Evolutionary conservation across 23 red algal genomes (phyloP).

Genomic region (Gracilaria domingensis): DNA sequence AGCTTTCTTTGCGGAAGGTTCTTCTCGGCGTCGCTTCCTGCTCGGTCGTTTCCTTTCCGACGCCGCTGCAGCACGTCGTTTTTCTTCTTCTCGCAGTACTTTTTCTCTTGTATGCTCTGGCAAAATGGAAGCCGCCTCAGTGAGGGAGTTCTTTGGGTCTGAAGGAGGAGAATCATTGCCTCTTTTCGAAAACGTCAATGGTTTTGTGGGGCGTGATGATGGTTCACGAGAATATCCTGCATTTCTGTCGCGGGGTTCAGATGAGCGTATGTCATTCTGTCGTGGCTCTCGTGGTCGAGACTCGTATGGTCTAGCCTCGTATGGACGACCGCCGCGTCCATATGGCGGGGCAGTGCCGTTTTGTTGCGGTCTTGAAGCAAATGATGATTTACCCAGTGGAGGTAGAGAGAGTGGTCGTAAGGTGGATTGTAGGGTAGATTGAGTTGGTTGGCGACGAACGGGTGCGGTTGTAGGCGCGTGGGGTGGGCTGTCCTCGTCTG

Average conservation of each 20-base stretch:
- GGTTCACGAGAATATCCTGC: slow-evolving; percentile 16
- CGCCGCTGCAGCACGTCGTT: slow-evolving; percentile 22
- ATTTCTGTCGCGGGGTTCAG: background rate
- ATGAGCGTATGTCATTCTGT: background rate
- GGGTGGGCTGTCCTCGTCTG: slow-evolving; percentile 29
- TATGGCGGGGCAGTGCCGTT: background rate
- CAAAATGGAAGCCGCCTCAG: slow-evolving; percentile 11
- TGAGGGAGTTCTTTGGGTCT: slow-evolving; percentile 4
- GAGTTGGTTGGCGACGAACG: slow-evolving; percentile 15
- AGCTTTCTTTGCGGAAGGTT: slow-evolving; percentile 4
- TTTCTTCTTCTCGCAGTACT: slow-evolving; percentile 29
- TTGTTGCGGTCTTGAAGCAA: background rate
- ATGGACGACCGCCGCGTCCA: background rate
- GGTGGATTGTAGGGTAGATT: background rate
- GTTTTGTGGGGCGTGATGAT: background rate
- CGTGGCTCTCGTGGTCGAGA: background rate
- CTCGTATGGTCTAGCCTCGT: slow-evolving; percentile 6
- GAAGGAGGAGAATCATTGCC: background rate
- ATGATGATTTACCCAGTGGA: slow-evolving; percentile 16
- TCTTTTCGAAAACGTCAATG: background rate
- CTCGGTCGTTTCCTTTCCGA: slow-evolving; percentile 37
- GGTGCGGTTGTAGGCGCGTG: background rate
- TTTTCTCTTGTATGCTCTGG: slow-evolving; percentile 28
- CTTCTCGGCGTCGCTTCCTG: slow-evolving; percentile 16
- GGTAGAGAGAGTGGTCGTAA: slow-evolving; percentile 9